Percentiles rank a stretch among this genome's conserved stretches.
Evolutionary conservation across 495 filamentous ascomycete genomes (phyloP).

Genomic region (Parathielavia appendiculata): DNA sequence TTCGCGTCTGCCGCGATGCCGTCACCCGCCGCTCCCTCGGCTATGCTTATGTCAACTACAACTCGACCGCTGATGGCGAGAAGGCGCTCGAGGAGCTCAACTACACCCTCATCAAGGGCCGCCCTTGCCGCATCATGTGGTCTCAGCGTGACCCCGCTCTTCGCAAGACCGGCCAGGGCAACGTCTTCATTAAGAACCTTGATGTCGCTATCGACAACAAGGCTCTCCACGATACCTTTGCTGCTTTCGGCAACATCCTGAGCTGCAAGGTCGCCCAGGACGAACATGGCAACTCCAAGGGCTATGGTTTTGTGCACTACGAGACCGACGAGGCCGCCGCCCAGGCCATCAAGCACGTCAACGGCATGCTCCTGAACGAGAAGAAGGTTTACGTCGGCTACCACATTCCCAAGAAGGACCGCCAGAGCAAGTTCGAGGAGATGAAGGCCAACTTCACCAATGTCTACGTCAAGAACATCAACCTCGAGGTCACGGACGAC

Average conservation of each 20-base stretch:
- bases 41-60: slow-evolving; percentile 99
- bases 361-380: slow-evolving; percentile 99
- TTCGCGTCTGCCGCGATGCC: slow-evolving; percentile 98
- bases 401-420: slow-evolving; percentile 99
- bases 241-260: slow-evolving; percentile 97
- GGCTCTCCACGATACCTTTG: slow-evolving; percentile 98
- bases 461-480: slow-evolving; percentile 98
- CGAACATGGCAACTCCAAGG: slow-evolving; percentile 91
- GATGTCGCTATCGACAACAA: slow-evolving; percentile 99
- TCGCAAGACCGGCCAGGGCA: slow-evolving; percentile 98
- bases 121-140: slow-evolving; percentile 99
- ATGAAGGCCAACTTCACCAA: slow-evolving; percentile 99
- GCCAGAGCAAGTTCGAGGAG: slow-evolving; percentile 99
- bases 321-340: slow-evolving; percentile 96
- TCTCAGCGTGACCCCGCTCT: slow-evolving; percentile 98
- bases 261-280: slow-evolving; percentile 99
- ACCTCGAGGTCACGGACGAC: slow-evolving; percentile 78
- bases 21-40: slow-evolving; percentile 98
- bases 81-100: slow-evolving; percentile 98
- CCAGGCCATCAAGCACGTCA: slow-evolving; percentile 98
- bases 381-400: slow-evolving; percentile 99
- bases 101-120: slow-evolving; percentile 98
- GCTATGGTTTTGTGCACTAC: slow-evolving; percentile 99
- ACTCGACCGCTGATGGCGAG: slow-evolving; percentile 92
- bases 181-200: slow-evolving; percentile 99